phyloP scores from a whole-genome alignment of 179 eudicot genomes.

The Actinidia polygama region DNA sequence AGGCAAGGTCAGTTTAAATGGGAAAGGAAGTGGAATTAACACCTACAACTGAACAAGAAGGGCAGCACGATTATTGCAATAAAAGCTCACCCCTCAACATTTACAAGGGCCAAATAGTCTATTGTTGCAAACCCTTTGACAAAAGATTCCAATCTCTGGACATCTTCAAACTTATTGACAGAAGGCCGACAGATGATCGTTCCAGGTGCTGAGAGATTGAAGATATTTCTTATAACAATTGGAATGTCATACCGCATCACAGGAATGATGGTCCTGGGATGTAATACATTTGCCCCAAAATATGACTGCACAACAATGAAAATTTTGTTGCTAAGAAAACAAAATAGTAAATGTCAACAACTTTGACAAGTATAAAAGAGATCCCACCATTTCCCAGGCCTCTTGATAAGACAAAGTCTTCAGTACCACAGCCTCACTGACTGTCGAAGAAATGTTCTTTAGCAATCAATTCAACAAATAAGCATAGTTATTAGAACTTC shows the following conservation, averaged over 20 bases:
- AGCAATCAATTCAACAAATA: conserved; percentile 21
- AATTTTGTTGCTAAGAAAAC: conserved; percentile 18
- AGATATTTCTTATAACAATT: conserved; percentile 93
- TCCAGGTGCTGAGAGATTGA: conserved; percentile 92
- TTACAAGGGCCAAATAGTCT: conserved; percentile 93
- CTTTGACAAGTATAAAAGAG: conserved; percentile 18
- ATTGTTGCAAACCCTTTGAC: conserved; percentile 99
- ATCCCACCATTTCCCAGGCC: conserved; percentile 98
- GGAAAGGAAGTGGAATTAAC: conserved; percentile 13
- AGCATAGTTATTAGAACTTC: conserved; percentile 1
- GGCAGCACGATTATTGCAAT: background rate
- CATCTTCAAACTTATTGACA: conserved; percentile 46
- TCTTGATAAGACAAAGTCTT: conserved; percentile 91
- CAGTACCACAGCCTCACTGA: conserved; percentile 94
- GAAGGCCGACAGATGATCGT: conserved; percentile 78
- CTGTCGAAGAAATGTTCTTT: conserved; percentile 46
- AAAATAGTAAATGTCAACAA: conserved; percentile 7
- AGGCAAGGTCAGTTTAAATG: conserved; percentile 25
- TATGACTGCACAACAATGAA: conserved; percentile 69
- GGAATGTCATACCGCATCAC: conserved; percentile 95
- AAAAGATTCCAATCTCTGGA: conserved; percentile 52
- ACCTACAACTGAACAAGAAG: background rate
- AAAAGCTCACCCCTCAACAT: conserved; percentile 94
- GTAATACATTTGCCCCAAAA: conserved; percentile 98
- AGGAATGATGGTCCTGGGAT: conserved; percentile 97